Conservation (phyloP, 176 grass and related monocot species). For the Carex littledalei region DNA sequence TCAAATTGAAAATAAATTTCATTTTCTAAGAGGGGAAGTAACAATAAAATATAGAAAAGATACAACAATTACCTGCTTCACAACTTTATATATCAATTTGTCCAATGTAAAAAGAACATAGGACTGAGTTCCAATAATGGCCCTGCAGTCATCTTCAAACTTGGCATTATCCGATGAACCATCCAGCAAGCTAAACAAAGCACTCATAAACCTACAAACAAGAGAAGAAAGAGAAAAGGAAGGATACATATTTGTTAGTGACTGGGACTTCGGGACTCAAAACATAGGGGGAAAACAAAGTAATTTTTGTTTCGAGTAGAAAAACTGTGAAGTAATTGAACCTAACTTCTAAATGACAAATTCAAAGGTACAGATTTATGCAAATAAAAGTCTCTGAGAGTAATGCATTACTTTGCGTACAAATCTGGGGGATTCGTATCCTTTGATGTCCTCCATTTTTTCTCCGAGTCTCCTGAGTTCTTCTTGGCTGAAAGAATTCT, state of each 20-base stretch:
- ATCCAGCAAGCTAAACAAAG: constrained; percentile 84
- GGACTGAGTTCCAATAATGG: constrained; percentile 94
- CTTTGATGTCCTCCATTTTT: constrained; percentile 95
- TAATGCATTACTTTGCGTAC: constrained; percentile 71
- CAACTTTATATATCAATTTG: constrained; percentile 98
- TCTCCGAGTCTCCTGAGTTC: constrained; percentile 77
- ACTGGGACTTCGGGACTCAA: background rate
- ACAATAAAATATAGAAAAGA: background rate
- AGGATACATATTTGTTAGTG: background rate
- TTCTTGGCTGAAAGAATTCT: constrained; percentile 91
- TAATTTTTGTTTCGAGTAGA: background rate
- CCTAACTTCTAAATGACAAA: background rate
- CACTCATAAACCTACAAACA: constrained; percentile 73
- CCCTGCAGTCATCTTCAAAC: constrained; percentile 97
- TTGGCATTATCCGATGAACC: constrained; percentile 95
- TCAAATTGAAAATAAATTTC: constrained; percentile 18
- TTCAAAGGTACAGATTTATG: background rate
- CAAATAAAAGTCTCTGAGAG: background rate
- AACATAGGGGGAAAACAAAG: background rate
- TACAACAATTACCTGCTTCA: constrained; percentile 65
- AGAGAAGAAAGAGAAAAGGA: background rate
- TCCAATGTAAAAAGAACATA: constrained; percentile 98
- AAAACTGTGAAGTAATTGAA: background rate
- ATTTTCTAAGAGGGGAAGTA: background rate
- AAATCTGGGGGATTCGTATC: constrained; percentile 85